Percentiles rank a stretch among this genome's conserved stretches.
These are phyloP conservation scores for Leccinum angustisporum DNA, from an alignment of 1,284 basidiomycete genomes.

Conservation along the genomic window DNA sequence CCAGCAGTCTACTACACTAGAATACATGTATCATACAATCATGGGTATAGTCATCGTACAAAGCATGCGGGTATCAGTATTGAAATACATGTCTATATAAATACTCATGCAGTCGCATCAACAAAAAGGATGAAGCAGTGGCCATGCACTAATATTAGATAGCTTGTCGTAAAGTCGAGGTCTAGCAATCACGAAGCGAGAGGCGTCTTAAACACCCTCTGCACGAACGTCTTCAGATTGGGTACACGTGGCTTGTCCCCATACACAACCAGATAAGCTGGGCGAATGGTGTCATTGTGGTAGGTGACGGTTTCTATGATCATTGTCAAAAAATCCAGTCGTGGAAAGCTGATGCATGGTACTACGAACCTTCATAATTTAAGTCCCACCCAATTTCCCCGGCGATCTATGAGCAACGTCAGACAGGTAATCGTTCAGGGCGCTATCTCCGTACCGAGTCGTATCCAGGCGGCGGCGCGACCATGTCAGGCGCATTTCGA, in stretches of 20 bases:
- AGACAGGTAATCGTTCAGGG: neutral
- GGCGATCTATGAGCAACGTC: slow-evolving; percentile 24
- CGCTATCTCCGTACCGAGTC: slow-evolving; percentile 47
- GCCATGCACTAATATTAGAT: neutral
- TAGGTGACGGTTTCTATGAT: slow-evolving; percentile 56
- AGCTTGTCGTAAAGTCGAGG: neutral
- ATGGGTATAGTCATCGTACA: slow-evolving; percentile 15
- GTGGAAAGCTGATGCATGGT: neutral
- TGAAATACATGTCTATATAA: slow-evolving; percentile 12
- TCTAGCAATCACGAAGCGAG: slow-evolving; percentile 27
- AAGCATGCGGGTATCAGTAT: slow-evolving; percentile 20
- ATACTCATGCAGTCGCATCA: slow-evolving; percentile 6
- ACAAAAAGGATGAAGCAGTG: neutral
- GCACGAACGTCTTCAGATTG: slow-evolving; percentile 33
- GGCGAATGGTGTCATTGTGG: slow-evolving; percentile 55
- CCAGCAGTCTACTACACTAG: slow-evolving; percentile 4
- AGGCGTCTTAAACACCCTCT: slow-evolving; percentile 37
- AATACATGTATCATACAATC: slow-evolving; percentile 9
- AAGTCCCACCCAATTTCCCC: slow-evolving; percentile 56
- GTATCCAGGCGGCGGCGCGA: slow-evolving; percentile 50
- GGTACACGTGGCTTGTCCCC: slow-evolving; percentile 33
- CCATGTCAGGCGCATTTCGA: slow-evolving; percentile 45
- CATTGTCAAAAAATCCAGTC: neutral
- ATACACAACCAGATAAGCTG: slow-evolving; percentile 57
- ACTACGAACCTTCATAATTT: slow-evolving; percentile 47